Percentiles rank a stretch among this genome's conserved stretches.
Conservation (phyloP, 2,329 filamentous ascomycete species). For the Cyclaneusma minus region DNA sequence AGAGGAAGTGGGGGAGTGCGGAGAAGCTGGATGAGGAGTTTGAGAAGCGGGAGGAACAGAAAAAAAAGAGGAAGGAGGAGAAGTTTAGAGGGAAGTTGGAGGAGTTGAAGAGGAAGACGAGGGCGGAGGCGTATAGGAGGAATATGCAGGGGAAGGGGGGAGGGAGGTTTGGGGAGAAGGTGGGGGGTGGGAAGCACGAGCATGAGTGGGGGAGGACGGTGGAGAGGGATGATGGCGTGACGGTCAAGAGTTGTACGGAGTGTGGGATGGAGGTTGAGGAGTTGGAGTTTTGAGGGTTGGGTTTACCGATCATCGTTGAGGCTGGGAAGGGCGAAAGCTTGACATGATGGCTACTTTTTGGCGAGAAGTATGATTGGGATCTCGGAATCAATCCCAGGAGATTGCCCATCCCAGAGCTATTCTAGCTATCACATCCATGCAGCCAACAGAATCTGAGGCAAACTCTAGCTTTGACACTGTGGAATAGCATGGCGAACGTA, state of each 20-base stretch:
- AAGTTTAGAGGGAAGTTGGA: constrained; percentile 83
- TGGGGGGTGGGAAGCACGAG: constrained; percentile 60
- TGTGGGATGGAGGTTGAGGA: constrained; percentile 73
- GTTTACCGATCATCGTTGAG: too few relatives aligned
- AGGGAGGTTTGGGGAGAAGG: constrained; percentile 58
- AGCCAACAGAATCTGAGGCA: too few relatives aligned
- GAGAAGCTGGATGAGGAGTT: constrained; percentile 84
- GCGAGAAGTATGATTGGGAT: too few relatives aligned
- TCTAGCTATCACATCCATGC: too few relatives aligned
- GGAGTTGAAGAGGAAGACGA: constrained; percentile 83
- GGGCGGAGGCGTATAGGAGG: constrained; percentile 76
- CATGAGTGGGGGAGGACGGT: constrained; percentile 73
- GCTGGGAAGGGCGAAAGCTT: too few relatives aligned
- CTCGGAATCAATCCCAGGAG: too few relatives aligned
- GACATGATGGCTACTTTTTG: too few relatives aligned
- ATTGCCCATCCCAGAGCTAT: too few relatives aligned
- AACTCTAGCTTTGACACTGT: too few relatives aligned
- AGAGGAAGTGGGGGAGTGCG: constrained; percentile 76
- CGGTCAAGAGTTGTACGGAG: constrained; percentile 61
- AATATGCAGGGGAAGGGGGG: constrained; percentile 37
- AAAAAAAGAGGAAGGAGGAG: constrained; percentile 73
- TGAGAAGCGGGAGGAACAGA: constrained; percentile 59
- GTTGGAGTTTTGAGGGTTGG: constrained; percentile 28
- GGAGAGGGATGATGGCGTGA: constrained; percentile 56
- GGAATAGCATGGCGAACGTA: too few relatives aligned